Evolutionary conservation across 192 early-diverging fungal species (phyloP).

Genomic region (Backusella tuberculispora): DNA sequence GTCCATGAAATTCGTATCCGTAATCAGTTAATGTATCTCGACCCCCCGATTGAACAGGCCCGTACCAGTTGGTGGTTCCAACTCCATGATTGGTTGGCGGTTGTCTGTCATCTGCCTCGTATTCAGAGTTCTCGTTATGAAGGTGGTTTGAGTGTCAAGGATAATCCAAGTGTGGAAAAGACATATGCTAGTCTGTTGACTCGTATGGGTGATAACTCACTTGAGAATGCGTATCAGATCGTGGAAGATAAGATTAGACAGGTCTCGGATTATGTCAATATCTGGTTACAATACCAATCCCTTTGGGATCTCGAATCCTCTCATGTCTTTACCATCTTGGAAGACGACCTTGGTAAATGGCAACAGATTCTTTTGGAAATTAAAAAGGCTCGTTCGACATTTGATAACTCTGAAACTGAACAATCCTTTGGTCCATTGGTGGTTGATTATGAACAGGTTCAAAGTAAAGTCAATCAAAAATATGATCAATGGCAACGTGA

Average conservation of each 20-base stretch:
- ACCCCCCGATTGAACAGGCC: constrained; percentile 95
- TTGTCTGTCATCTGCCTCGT: constrained; percentile 83
- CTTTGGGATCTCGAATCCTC: constrained; percentile 96
- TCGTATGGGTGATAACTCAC: constrained; percentile 65
- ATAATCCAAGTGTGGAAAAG: constrained; percentile 53
- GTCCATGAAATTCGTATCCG: constrained; percentile 89
- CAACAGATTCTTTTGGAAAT: constrained; percentile 93
- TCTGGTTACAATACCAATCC: constrained; percentile 98
- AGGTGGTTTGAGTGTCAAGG: constrained; percentile 67
- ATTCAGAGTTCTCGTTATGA: constrained; percentile 93
- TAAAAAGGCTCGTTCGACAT: constrained; percentile 90
- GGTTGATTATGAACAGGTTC: constrained; percentile 98
- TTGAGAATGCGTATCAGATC: constrained; percentile 80
- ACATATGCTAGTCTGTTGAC: constrained; percentile 76
- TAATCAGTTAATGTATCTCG: constrained; percentile 96
- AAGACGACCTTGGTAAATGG: constrained; percentile 90
- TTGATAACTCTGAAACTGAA: constrained; percentile 93
- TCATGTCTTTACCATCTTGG: constrained; percentile 80
- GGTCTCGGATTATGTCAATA: constrained; percentile 83
- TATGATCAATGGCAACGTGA: constrained; percentile 99
- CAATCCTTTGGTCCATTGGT: constrained; percentile 86
- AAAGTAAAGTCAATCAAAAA: constrained; percentile 95
- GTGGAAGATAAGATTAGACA: constrained; percentile 80
- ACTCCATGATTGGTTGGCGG: constrained; percentile 93
- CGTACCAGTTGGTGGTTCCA: constrained; percentile 86